These are phyloP conservation scores for Puccinia triticina DNA, from an alignment of 1,284 basidiomycete species.

Conservation along the genomic window DNA sequence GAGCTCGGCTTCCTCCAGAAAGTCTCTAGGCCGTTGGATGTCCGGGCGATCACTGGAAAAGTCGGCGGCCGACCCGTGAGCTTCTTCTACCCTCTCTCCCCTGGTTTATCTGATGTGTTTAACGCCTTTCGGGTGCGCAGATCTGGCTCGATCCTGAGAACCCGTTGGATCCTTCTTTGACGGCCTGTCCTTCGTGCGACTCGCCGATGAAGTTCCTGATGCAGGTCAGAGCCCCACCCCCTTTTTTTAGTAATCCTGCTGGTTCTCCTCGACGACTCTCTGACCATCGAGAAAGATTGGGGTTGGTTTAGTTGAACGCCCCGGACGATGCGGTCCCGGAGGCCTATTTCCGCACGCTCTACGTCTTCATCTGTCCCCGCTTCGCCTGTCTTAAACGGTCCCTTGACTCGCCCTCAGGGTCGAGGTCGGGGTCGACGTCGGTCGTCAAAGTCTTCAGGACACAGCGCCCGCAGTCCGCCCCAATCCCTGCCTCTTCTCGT, in stretches of 20 bases:
- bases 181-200: conserved; percentile 26
- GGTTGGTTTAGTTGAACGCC: conserved; percentile 40
- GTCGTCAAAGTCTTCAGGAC: conserved; percentile 41
- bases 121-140: conserved; percentile 16
- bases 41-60: conserved; percentile 44
- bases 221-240: conserved; percentile 23
- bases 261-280: too few species aligned
- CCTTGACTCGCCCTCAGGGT: background rate
- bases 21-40: conserved; percentile 23
- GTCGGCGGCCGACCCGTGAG: conserved; percentile 49
- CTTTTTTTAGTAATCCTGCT: too few species aligned
- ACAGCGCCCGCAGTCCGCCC: conserved; percentile 11
- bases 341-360: conserved; percentile 49
- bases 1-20: conserved; percentile 50
- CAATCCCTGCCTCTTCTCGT: background rate
- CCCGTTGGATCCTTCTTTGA: conserved; percentile 17
- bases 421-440: background rate
- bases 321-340: conserved; percentile 47
- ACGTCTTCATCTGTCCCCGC: conserved; percentile 46
- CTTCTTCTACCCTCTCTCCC: background rate
- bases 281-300: too few species aligned
- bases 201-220: conserved; percentile 45
- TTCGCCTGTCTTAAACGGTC: conserved; percentile 20
- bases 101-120: background rate
- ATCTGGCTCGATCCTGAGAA: conserved; percentile 48